Evolutionary conservation across 23 red algal species (phyloP).

Genomic region (Pyropia haitanensis): DNA sequence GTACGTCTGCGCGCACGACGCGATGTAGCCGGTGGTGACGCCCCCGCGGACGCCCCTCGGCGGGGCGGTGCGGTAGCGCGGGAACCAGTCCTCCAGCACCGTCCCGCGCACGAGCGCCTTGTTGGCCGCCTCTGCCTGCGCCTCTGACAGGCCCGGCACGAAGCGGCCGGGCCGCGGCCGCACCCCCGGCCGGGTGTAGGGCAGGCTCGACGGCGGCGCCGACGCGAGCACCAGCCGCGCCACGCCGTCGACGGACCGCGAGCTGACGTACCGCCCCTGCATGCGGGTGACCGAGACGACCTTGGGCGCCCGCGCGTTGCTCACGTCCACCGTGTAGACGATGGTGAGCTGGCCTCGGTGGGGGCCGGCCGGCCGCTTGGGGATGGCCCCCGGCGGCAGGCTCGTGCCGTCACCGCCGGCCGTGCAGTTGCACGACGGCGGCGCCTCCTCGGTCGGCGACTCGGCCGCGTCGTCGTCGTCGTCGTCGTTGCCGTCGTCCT

Average conservation of each 20-base stretch:
- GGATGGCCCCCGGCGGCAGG: too few relatives aligned
- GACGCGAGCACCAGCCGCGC: conserved; percentile 34
- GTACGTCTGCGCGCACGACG: conserved; percentile 29
- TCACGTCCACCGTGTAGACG: conserved; percentile 40
- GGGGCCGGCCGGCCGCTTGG: too few relatives aligned
- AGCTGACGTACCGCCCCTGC: conserved; percentile 39
- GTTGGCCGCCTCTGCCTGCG: conserved; percentile 33
- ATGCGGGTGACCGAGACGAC: conserved; percentile 31
- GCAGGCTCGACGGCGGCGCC: conserved; percentile 22
- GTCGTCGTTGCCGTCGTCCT: too few relatives aligned
- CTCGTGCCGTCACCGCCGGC: too few relatives aligned
- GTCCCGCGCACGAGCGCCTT: conserved; percentile 42
- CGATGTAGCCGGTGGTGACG: conserved; percentile 20
- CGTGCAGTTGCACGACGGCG: too few relatives aligned
- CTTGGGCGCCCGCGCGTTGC: conserved; percentile 5
- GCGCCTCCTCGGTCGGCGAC: too few relatives aligned
- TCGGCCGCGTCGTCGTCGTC: too few relatives aligned
- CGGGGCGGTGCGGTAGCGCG: conserved; percentile 28
- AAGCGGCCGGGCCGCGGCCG: too few relatives aligned
- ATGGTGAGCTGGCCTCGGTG: too few relatives aligned
- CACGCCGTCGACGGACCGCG: conserved; percentile 43
- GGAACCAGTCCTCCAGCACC: conserved; percentile 28
- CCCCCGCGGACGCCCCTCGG: conserved; percentile 21
- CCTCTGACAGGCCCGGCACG: too few relatives aligned
- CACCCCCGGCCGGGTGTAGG: conserved; percentile 14